A percentile compares a stretch with the other conserved stretches of the same genome.
Conservation (phyloP, 306 rosid genomes). For the Sicyos baderoa region DNA sequence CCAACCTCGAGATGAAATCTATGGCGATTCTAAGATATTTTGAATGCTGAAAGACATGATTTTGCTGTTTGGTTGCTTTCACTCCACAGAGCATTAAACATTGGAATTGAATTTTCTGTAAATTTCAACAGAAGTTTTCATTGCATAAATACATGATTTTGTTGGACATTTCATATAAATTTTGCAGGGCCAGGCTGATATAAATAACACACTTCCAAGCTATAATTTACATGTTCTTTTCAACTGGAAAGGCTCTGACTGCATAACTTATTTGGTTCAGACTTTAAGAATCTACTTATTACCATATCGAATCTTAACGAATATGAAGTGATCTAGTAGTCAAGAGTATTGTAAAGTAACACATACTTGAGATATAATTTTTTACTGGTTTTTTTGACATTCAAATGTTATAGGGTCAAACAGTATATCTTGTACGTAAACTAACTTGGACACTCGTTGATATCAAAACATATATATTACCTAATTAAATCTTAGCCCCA, state of each 20-base stretch:
- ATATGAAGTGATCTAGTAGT: background rate
- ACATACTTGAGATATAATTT: too few relatives aligned
- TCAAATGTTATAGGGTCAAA: too few relatives aligned
- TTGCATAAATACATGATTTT: conserved; percentile 7
- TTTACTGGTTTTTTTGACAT: too few relatives aligned
- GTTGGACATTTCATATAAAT: conserved; percentile 10
- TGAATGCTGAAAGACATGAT: background rate
- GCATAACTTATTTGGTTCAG: background rate
- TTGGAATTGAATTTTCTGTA: conserved; percentile 11
- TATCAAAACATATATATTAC: too few relatives aligned
- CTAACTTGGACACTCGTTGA: too few relatives aligned
- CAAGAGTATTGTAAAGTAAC: too few relatives aligned
- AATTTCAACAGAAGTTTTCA: background rate
- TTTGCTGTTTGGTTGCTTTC: background rate
- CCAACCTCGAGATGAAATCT: background rate
- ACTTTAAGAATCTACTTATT: too few relatives aligned
- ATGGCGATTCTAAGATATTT: background rate
- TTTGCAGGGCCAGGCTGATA: conserved; percentile 4
- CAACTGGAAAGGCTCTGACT: background rate
- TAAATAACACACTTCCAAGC: background rate
- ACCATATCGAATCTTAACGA: background rate
- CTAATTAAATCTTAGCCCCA: background rate
- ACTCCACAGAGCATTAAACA: conserved; percentile 12
- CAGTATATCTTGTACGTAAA: too few relatives aligned
- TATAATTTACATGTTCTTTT: background rate